phyloP scores from a whole-genome alignment of 1,139 yeast species.

The Wickerhamiella pararugosa region DNA sequence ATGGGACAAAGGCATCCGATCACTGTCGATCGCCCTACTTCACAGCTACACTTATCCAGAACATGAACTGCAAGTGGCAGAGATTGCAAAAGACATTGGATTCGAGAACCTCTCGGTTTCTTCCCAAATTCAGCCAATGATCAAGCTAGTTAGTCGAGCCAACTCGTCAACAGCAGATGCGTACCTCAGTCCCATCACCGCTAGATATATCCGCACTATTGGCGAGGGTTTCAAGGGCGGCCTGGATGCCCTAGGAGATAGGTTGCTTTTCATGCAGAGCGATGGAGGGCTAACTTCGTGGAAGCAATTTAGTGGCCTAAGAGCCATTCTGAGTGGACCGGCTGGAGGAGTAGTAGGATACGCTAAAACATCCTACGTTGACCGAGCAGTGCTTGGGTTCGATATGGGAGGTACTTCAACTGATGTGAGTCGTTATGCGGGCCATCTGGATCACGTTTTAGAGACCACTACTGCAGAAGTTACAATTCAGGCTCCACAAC shows the following conservation, averaged over 20 bases:
- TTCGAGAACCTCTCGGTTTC: slow-evolving; percentile 52
- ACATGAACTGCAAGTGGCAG: slow-evolving; percentile 46
- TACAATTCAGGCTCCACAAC: slow-evolving; percentile 41
- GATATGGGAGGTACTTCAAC: slow-evolving; percentile 53
- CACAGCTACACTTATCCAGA: slow-evolving; percentile 58
- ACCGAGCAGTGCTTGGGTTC: slow-evolving; percentile 36
- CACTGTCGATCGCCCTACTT: slow-evolving; percentile 51
- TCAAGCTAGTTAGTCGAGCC: slow-evolving; percentile 55
- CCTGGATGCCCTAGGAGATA: slow-evolving; percentile 28
- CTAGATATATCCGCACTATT: slow-evolving; percentile 44
- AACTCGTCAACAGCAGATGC: slow-evolving; percentile 67
- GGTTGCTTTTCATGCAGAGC: slow-evolving; percentile 42
- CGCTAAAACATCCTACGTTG: slow-evolving; percentile 32
- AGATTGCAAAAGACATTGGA: slow-evolving; percentile 43
- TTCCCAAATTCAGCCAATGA: slow-evolving; percentile 54
- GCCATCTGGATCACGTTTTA: slow-evolving; percentile 36
- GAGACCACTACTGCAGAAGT: slow-evolving; percentile 42
- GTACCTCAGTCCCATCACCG: slow-evolving; percentile 58
- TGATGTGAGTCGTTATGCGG: slow-evolving; percentile 38
- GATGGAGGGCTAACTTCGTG: slow-evolving; percentile 42
- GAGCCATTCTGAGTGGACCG: slow-evolving; percentile 41
- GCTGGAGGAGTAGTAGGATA: slow-evolving; percentile 50
- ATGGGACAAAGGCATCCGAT: slow-evolving; percentile 41
- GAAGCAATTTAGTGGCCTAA: slow-evolving; percentile 35
- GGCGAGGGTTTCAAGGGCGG: slow-evolving; percentile 45